Evolutionary conservation across 257 asterid species (phyloP), one percentile per base, ranked within the genome.

Genomic region (Leonotis leonurus): DNA sequence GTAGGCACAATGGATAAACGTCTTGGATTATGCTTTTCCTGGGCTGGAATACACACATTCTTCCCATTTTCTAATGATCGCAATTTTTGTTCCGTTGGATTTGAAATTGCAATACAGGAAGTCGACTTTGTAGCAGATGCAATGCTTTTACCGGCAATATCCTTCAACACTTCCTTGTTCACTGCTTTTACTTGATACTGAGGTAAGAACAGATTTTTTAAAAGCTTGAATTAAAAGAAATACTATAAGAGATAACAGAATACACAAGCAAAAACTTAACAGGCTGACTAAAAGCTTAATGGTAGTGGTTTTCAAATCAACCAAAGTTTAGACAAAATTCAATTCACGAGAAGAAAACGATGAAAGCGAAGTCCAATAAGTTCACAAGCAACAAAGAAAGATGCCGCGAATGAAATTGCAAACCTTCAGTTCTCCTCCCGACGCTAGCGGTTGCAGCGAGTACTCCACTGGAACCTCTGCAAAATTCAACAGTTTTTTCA

Each of bases 381-480:
- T 4, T 33, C 39, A 20, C 29, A 33, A 35, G 52, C 35, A 54
- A 54, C 44, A 40, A 30, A 27, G 18, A 10, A 21, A 43, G 37
- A 43, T 32, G 66, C 44, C 44, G 36, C 24, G 8, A 55, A 29
- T 26, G 13, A 54, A 48, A 67, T 36, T 10, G 25, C 84, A 49
- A 58, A 89, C 97, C 94, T 83, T 81, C 62, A 74, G 30, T 45
- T 67, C 73, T 37, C 58, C 75, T 13, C 68, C 69, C 13, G 76
- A 41, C 32, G 51, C 71, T 33, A 70, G 57, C 16, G 90, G 79
- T 48, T 77, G 80, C 74, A 79, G 56, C 46, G 80, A 66, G 75
- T 73, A 85, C 56, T 83, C 78, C 62, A 81, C 80, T 0, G 92
- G 94, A 64, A 85, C 89, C 75, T 81, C 97, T 87, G 88, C 74